Evolutionary conservation across 2,329 filamentous ascomycete species (phyloP), one percentile per base, ranked within the genome.

Genomic region (Conoideocrella luteorostrata): DNA sequence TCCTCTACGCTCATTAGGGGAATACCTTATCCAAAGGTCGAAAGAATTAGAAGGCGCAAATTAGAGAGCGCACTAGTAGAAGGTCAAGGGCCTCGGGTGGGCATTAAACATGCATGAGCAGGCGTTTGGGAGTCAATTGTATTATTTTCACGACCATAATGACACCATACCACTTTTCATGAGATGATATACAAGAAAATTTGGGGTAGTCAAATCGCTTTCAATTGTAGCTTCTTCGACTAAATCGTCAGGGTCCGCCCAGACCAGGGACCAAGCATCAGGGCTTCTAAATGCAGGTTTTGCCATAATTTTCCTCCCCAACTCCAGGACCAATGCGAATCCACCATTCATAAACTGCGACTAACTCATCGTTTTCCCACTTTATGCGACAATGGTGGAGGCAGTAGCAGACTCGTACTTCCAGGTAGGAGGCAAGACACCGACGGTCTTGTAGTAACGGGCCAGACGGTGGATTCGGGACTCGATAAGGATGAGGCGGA

Each of bases 401-500:
- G 91, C 91, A 61, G 91, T 97, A 69, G 91, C 88, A 71, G 81
- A 88, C 86, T 97, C 91, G 82, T 97, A 97, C 78, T 88, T 90
- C 91, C 91, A 97, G 77, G 88, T 97, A 60, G 91, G 91, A 65
- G 91, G 79, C 52, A 84, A 77, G 64, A 84, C 78, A 69, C 80
- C 80, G 66, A 83, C 91, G 70, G 89, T 91, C 87, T 96, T 97
- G 88, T 97, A 98, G 86, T 97, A 97, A 62, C 93, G 86, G 68
- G 89, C 93, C 60, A 98, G 86, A 78, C 93, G 91, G 86, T 98
- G 93, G 75, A 98, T 97, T 76, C 94, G 88, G 70, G 93, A 97
- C 82, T 98, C 93, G 76, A 98, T 95, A 63, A 98, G 86, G 91
- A 98, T 98, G 58, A 98, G 88, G 69, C 93, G 91, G 88, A 98